phyloP scores from a whole-genome alignment of 768 basidiomycete species.

The Mycena belliarum region DNA sequence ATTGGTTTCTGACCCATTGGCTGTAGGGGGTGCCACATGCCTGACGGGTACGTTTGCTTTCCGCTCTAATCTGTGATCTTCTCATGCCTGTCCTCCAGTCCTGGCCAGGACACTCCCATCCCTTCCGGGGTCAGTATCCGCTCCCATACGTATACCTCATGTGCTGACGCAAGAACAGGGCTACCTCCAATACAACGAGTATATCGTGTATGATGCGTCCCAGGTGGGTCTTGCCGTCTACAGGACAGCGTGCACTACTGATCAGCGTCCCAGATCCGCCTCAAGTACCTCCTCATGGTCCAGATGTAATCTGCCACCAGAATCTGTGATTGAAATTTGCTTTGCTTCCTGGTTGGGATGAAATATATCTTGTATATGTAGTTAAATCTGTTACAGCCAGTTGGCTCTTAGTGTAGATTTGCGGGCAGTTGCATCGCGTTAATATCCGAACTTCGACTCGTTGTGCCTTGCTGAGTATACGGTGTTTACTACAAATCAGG shows the following conservation, averaged over 20 bases:
- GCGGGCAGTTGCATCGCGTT: constrained; percentile 24
- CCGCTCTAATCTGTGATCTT: background rate
- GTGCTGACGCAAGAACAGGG: constrained; percentile 9
- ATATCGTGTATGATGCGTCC: constrained; percentile 59
- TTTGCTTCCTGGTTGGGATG: background rate
- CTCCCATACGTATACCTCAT: background rate
- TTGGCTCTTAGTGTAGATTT: constrained; percentile 16
- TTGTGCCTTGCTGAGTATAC: too few relatives aligned
- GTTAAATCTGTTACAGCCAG: constrained; percentile 1
- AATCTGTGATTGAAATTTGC: too few relatives aligned
- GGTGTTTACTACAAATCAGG: too few relatives aligned
- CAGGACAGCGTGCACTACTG: too few relatives aligned
- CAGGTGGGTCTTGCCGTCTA: constrained; percentile 64
- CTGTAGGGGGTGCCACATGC: constrained; percentile 54
- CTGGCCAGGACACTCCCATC: constrained; percentile 23
- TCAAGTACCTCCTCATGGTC: constrained; percentile 61
- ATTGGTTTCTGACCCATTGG: background rate
- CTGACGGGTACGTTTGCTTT: constrained; percentile 40
- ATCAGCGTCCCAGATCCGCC: constrained; percentile 60
- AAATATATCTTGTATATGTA: constrained; percentile 3
- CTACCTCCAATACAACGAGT: constrained; percentile 36
- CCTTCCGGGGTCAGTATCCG: constrained; percentile 34
- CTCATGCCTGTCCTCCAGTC: background rate
- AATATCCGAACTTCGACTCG: too few relatives aligned
- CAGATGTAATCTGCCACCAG: constrained; percentile 36